Evolutionary conservation across 345 rosid species (phyloP), one percentile per base, ranked within the genome.

Genomic region (Salix suchowensis): DNA sequence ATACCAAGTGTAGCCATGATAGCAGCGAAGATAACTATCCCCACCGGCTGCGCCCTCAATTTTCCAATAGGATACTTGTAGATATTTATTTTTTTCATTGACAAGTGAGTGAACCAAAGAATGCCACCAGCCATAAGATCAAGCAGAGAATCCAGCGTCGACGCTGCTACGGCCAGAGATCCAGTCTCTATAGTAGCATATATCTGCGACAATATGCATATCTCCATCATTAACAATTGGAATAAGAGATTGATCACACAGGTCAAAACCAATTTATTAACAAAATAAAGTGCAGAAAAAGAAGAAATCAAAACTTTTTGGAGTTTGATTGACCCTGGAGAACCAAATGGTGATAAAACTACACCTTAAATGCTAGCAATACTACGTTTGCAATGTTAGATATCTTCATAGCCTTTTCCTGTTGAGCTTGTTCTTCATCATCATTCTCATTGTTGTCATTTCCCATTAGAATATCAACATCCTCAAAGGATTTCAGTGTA

Each of bases 61-160:
- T 94, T 94, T 54, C 98, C 98, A 40, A 94, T 92, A 7, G 98
- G 98, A 68, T 92, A 94, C 72, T 89, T 87, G 48, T 94, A 94
- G 69, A 94, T 90, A 75, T 94, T 94, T 7, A 88, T 86, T 80
- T 73, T 91, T 79, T 88, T 94, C 98, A 94, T 94, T 15, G 98
- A 86, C 83, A 88, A 28, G 76, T 94, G 98, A 44, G 97, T 88
- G 86, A 89, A 91, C 97, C 97, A 94, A 60, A 94, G 95, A 68
- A 92, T 94, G 67, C 95, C 97, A 14, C 97, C 98, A 2, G 97
- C 97, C 97, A 94, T 87, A 39, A 94, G 90, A 88, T 92, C 97
- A 15, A 94, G 95, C 65, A 94, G 85, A 66, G 98, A 94, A 84
- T 94, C 98, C 14, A 94, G 80, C 19, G 98, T 94, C 1, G 98